A percentile compares a stretch with the other conserved stretches of the same genome.
Evolutionary conservation across 768 basidiomycete species (phyloP).

Genomic region (Leccinum variicolor): DNA sequence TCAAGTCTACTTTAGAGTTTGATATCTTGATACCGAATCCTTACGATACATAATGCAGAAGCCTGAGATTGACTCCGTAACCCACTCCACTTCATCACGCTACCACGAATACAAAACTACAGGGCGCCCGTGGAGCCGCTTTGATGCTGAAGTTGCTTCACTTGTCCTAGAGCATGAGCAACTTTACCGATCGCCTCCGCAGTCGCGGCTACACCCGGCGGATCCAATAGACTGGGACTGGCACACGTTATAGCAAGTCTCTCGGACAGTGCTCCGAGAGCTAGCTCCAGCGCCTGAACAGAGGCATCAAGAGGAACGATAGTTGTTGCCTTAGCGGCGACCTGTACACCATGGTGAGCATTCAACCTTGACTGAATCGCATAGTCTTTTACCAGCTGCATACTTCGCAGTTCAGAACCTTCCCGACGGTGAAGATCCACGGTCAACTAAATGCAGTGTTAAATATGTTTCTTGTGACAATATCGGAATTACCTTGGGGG

Average conservation of each 20-base stretch:
- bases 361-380: neutral
- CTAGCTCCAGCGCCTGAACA: constrained; percentile 47
- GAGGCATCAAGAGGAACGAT: constrained; percentile 28
- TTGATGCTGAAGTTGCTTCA: constrained; percentile 54
- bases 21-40: neutral
- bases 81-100: constrained; percentile 10
- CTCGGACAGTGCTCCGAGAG: constrained; percentile 50
- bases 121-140: constrained; percentile 5
- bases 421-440: constrained; percentile 15
- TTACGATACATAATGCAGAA: neutral
- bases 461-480: neutral
- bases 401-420: constrained; percentile 13
- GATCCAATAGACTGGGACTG: constrained; percentile 40
- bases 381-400: constrained; percentile 15
- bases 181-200: constrained; percentile 73
- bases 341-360: constrained; percentile 14
- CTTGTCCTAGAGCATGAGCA: constrained; percentile 55
- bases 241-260: constrained; percentile 46
- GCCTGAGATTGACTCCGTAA: neutral
- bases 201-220: constrained; percentile 46
- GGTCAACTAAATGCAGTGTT: constrained; percentile 16
- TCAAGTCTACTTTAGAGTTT: neutral
- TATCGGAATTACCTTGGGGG: constrained; percentile 24
- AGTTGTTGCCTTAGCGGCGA: constrained; percentile 11
- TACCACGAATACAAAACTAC: neutral